These are phyloP conservation scores for Alternaria gaisen DNA, from an alignment of 2,329 filamentous ascomycete genomes.

Conservation along the genomic window DNA sequence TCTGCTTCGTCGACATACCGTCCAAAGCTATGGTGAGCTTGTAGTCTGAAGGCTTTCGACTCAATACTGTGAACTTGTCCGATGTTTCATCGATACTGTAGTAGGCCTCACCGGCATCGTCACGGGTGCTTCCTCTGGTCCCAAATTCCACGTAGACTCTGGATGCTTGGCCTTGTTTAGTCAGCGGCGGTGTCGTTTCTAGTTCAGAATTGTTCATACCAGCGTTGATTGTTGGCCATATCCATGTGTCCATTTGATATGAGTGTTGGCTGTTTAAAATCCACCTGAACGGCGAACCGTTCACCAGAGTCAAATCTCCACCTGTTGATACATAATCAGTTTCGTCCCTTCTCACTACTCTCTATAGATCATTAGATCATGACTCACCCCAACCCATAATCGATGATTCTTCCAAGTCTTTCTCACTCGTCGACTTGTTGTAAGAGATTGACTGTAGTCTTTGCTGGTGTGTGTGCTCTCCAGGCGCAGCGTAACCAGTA, in stretches of 20 bases:
- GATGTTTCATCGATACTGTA: conserved; percentile 42
- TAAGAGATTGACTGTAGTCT: neutral
- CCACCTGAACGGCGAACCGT: conserved; percentile 54
- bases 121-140: conserved; percentile 35
- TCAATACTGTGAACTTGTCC: conserved; percentile 44
- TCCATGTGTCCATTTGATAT: conserved; percentile 53
- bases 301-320: conserved; percentile 51
- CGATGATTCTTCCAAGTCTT: conserved; percentile 9
- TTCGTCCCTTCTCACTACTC: neutral
- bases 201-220: conserved; percentile 16
- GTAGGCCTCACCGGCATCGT: conserved; percentile 50
- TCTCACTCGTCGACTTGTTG: neutral
- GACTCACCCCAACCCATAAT: conserved; percentile 41
- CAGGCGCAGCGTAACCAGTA: conserved; percentile 6
- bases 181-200: neutral
- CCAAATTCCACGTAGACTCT: conserved; percentile 46
- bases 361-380: neutral
- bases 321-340: conserved; percentile 24
- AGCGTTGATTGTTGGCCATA: conserved; percentile 45
- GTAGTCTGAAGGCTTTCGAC: conserved; percentile 42
- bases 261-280: conserved; percentile 38
- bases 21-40: conserved; percentile 44
- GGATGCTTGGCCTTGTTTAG: conserved; percentile 33
- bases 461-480: conserved; percentile 8
- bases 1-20: conserved; percentile 44